Base-by-base conservation (phyloP, 139 green algal species). In the Prasinococcaceae sp. region DNA sequence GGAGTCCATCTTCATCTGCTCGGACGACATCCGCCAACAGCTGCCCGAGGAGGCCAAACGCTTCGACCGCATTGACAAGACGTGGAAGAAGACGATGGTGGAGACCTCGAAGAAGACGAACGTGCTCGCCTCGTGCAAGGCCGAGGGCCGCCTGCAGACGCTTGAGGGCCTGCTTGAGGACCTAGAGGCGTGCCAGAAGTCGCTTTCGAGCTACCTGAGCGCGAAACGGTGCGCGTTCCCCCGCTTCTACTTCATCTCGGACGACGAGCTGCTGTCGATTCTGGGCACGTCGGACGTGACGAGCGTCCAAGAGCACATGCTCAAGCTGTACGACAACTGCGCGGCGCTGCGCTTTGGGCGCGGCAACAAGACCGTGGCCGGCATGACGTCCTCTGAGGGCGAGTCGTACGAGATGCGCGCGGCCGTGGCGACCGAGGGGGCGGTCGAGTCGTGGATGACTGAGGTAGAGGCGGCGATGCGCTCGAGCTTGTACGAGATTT, bases 261-360 rank as follows among this genome's bases (percentile, higher is more conserved):
- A 92, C 54, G 79, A 87, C 58, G 79, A 87, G 66, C 69, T 92
- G 47, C 70, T 92, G 32, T 79, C 65, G 36, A 84, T 92, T 46
- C 70, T 92, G 39, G 81, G 81, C 53, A 85, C 77, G 10, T 72
- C 47, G 14, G 81, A 90, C 63, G 68, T 79, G 2, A 84, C 75
- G 20, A 71, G 49, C 42, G 59, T 85, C 8, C 80, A 93, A 66
- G 83, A 93, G 68, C 83, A 93, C 70, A 89, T 90, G 81, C 73
- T 93, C 12, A 93, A 93, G 79, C 73, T 93, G 8, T 93, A 87
- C 61, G 83, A 93, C 74, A 93, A 93, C 66, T 89, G 79, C 42
- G 79, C 79, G 29, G 30, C 55, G 9, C 62, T 92, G 16, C 73
- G 63, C 30, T 93, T 93, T 58, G 80, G 67, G 1, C 63, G 79